These are phyloP conservation scores for Jaminaea rosea DNA, from an alignment of 1,284 basidiomycete species.

Conservation along the genomic window DNA sequence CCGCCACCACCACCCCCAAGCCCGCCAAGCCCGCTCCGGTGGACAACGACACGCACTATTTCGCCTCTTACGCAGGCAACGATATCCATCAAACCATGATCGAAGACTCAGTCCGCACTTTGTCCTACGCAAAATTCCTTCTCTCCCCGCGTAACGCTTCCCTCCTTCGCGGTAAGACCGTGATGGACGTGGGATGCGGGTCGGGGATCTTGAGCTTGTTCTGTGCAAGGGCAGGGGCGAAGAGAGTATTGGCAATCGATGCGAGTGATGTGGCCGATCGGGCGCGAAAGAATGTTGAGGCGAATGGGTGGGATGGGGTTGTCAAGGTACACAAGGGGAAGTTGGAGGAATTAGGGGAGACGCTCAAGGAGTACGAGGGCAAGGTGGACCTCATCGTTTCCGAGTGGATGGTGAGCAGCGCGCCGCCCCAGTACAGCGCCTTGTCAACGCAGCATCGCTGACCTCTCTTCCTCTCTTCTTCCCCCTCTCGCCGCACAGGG, in stretches of 20 bases:
- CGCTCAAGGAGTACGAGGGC: conserved; percentile 57
- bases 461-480: neutral
- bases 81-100: conserved; percentile 61
- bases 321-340: conserved; percentile 77
- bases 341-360: conserved; percentile 68
- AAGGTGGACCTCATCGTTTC: conserved; percentile 88
- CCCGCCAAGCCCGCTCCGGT: conserved; percentile 23
- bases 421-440: too few relatives aligned
- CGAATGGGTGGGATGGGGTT: conserved; percentile 65
- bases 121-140: conserved; percentile 85
- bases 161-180: conserved; percentile 73
- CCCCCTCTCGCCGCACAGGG: too few relatives aligned
- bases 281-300: conserved; percentile 69
- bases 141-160: conserved; percentile 62
- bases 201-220: conserved; percentile 73
- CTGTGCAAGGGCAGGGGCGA: conserved; percentile 82
- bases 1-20: neutral
- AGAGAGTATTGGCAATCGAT: conserved; percentile 85
- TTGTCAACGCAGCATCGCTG: neutral
- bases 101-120: conserved; percentile 77
- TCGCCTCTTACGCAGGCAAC: conserved; percentile 83
- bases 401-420: conserved; percentile 72
- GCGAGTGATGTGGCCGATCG: conserved; percentile 77
- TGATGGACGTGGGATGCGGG: conserved; percentile 74
- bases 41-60: conserved; percentile 90